Evolutionary conservation across 805 yeast genomes (phyloP).

Genomic region (Wickerhamomyces ciferrii): DNA sequence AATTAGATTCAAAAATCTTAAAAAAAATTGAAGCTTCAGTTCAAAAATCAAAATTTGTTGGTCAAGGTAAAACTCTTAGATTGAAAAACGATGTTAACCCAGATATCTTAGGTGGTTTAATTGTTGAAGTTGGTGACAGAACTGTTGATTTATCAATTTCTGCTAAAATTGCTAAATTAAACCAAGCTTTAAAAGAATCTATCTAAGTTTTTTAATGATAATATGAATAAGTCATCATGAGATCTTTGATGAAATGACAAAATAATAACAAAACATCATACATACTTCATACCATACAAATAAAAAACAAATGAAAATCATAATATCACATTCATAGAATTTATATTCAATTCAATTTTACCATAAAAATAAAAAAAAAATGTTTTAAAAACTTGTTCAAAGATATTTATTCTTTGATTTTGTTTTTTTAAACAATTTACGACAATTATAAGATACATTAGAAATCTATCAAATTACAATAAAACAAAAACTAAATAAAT

Average conservation of each 20-base stretch:
- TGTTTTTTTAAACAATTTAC: not conserved
- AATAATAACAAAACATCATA: no score
- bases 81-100: constrained; percentile 80
- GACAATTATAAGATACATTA: not conserved
- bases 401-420: not conserved
- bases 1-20: constrained; percentile 77
- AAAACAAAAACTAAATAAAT: no score
- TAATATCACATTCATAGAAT: not conserved
- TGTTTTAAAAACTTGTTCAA: not conserved
- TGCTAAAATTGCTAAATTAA: constrained; percentile 80
- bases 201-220: constrained; percentile 40
- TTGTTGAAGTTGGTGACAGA: constrained; percentile 94
- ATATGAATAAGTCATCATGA: not conserved
- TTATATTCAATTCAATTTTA: not conserved
- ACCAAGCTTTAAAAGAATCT: constrained; percentile 82
- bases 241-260: not conserved
- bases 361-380: not conserved
- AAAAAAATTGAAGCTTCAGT: constrained; percentile 76
- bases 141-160: constrained; percentile 91
- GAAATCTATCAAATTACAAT: not conserved
- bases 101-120: constrained; percentile 90
- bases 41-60: constrained; percentile 74
- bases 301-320: not conserved
- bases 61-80: constrained; percentile 80
- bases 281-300: not conserved